Base-by-base conservation (phyloP, 306 rosid genomes). In the Rosa multiflora region DNA sequence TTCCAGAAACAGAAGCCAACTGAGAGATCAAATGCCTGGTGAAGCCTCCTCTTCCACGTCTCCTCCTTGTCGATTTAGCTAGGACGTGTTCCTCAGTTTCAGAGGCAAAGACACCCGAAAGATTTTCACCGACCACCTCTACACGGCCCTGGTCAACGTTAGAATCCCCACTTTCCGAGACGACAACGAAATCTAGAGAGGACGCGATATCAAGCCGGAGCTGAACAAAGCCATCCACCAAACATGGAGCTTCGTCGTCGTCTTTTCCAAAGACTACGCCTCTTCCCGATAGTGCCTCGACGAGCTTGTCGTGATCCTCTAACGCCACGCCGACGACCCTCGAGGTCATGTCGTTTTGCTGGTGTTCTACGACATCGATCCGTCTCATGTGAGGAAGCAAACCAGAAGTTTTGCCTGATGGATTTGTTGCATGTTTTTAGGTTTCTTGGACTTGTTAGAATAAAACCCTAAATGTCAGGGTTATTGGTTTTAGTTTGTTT, bases 31-130 rank as follows among this genome's bases (percentile, higher is more conserved):
- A 42, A 42, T 42, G 46, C 8, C 46, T 1, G 8, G 46, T 8
- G 15, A 35, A 72, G 29, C 49, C 62, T 72, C 67, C 2, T 72
- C 37, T 48, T 48, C 26, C 8, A 32, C 49, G 0, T 47, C 69
- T 8, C 5, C 37, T 35, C 40, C 15, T 23, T 23, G 44, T 51
- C 0, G 5, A 17, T 51, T 8, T 3, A 20, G 32, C 18, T 49
- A 49, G 4, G 18, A 73, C 4, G 77, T 73, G 64, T 73, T 73
- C n/a, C 1, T 73, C 37, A 73, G 77, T 53, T 73, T 73, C 37
- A 18, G 67, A 20, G 67, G 44, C 44, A 8, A 42, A 5, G 44
- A 42, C 44, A 42, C 44, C 7, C 1, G 44, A 1, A 42, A 42
- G 7, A 42, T 6, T 42, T 5, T 42, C 44, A 42, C 44, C 0